A percentile compares a stretch with the other conserved stretches of the same genome.
phyloP scores from a whole-genome alignment of 2,329 filamentous ascomycete genomes.

The Stemphylium vesicarium region DNA sequence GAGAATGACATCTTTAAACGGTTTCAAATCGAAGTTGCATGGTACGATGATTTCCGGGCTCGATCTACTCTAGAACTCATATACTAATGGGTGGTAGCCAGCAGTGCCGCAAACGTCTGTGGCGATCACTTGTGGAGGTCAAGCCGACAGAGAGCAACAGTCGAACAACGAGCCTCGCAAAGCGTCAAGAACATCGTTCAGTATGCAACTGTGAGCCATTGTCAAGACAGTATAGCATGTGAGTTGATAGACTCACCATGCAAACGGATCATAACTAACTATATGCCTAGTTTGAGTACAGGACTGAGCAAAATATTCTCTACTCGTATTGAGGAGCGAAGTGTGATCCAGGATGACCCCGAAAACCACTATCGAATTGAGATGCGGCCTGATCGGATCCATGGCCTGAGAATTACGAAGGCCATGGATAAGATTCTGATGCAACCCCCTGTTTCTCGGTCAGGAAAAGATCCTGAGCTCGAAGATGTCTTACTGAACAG shows the following conservation, averaged over 20 bases:
- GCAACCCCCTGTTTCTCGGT: neutral
- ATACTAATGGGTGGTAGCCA: neutral
- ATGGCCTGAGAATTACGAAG: constrained; percentile 8
- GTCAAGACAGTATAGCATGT: constrained; percentile 7
- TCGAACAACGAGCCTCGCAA: constrained; percentile 7
- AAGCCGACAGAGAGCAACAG: constrained; percentile 13
- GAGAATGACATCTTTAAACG: constrained; percentile 22
- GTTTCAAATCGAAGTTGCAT: constrained; percentile 27
- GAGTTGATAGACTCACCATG: neutral
- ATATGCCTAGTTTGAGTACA: constrained; percentile 6
- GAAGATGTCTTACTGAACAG: constrained; percentile 3
- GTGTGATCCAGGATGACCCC: neutral
- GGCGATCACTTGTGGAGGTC: neutral
- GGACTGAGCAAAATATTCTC: constrained; percentile 20
- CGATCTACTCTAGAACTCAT: neutral
- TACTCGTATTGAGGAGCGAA: constrained; percentile 13
- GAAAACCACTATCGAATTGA: neutral
- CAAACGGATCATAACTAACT: neutral
- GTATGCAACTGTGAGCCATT: constrained; percentile 17
- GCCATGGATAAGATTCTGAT: neutral
- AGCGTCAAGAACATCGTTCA: constrained; percentile 18
- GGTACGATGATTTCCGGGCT: constrained; percentile 19
- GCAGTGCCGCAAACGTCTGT: constrained; percentile 1
- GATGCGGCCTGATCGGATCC: constrained; percentile 22
- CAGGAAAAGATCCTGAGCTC: neutral